Base-by-base conservation (phyloP, 2,329 filamentous ascomycete genomes). In the Metarhizium anisopliae region DNA sequence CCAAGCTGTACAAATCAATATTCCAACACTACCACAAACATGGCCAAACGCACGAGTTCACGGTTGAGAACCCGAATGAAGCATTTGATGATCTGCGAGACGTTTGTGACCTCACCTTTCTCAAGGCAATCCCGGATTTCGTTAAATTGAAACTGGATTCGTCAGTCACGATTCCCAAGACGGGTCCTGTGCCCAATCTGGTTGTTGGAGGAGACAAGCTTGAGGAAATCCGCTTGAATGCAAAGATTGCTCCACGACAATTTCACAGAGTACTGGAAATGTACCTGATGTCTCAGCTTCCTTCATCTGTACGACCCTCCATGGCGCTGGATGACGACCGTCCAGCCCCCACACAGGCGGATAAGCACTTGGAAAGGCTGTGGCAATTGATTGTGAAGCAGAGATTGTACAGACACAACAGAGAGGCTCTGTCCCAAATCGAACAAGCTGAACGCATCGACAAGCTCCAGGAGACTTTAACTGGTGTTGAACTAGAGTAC, bases 51-150 rank as follows among this genome's bases (percentile, higher is more conserved):
- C 78, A 84, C 55, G 93, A 97, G 67, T 81, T 99, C 64, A 95
- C 92, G 0, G 86, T 99, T 6, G 94, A 99, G 72, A 93, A 97
- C 59, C 95, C 94, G 0, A 97, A 89, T 65, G 89, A 93, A 66
- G 83, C 81, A 1, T 95, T 95, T 62, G 89, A 94, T 65, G 83
- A 90, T 57, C 76, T 95, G 63, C 82, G 90, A 61, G 89, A 94
- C 66, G 75, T 86, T 53, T 85, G 83, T 62, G 90, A 95, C 64
- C 74, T 93, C 36, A 73, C 76, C 4, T 84, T 83, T 61, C 75
- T 94, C 3, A 82, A 82, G 55, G 73, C 70, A 8, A 73, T 80
- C 3, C 76, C 84, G 0, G 77, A 81, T 8, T 89, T 89, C 65
- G 70, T 72, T 3, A 67, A 72, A 0, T 72, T 90, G 6, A 72